phyloP scores from a whole-genome alignment of 2,329 filamentous ascomycete genomes.

The Diaporthe australafricana region DNA sequence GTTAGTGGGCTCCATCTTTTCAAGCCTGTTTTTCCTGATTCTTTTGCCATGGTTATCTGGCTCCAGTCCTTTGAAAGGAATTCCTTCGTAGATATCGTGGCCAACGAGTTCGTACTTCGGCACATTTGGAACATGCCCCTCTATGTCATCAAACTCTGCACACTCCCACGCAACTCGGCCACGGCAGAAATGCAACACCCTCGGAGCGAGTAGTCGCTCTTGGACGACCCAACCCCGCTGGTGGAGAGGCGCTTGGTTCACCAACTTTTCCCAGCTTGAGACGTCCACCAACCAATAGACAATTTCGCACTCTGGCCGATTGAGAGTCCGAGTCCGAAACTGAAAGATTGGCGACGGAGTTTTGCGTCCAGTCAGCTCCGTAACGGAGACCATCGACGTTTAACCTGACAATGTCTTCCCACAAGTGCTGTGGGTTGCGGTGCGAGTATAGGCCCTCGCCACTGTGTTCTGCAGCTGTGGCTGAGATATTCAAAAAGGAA shows the following conservation, averaged over 20 bases:
- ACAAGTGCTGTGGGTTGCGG: constrained; percentile 13
- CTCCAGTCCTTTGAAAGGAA: not conserved
- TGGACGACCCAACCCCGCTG: constrained; percentile 42
- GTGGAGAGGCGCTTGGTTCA: constrained; percentile 33
- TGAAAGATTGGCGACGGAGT: not conserved
- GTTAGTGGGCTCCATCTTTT: not conserved
- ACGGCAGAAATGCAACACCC: constrained; percentile 40
- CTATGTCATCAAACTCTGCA: constrained; percentile 13
- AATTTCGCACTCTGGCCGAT: not conserved
- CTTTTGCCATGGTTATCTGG: not conserved
- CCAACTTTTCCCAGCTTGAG: constrained; percentile 26
- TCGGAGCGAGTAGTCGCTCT: constrained; percentile 40
- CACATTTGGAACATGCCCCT: not conserved
- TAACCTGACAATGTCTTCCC: constrained; percentile 15
- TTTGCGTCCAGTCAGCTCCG: not conserved
- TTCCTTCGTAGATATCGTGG: not conserved
- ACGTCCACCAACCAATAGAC: constrained; percentile 16
- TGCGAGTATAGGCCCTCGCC: constrained; percentile 26
- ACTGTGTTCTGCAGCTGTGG: constrained; percentile 34
- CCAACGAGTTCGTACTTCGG: constrained; percentile 7
- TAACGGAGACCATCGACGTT: not conserved
- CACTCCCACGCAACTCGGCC: constrained; percentile 42
- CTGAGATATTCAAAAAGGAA: constrained; percentile 40
- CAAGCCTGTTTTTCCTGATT: not conserved
- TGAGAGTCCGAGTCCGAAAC: not conserved